Base-by-base conservation (phyloP, 441 rosid species). In the Populus hybrid region DNA sequence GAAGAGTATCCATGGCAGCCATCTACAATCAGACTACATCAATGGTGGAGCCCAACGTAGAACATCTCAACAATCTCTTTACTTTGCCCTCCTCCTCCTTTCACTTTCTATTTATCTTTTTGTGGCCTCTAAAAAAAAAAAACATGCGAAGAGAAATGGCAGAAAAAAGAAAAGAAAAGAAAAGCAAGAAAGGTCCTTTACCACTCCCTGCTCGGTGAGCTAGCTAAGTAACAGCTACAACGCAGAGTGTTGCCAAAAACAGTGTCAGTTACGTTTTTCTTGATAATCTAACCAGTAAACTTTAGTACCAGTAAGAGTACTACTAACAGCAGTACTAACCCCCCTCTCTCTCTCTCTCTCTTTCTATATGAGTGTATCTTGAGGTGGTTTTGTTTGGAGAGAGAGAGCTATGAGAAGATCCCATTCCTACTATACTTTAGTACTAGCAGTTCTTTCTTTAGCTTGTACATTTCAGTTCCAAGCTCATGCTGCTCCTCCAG, bases 401-500 rank as follows among this genome's bases (percentile, higher is more conserved):
- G 12, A 59, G 65, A 59, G 61, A 72, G 75, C 82, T 76, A 94
- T 91, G 93, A 85, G 86, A 75, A 81, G 84, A 82, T 86, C 93
- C 66, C 81, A 67, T 80, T 68, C 81, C 81, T 71, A 73, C 70
- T n/a, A 81, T 73, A 74, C 80, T 46, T 78, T 77, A 26, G 63
- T 53, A n/a, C 67, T 77, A 10, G 42, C 72, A n/a, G n/a, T n/a
- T n/a, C n/a, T 81, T 81, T 71, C 78, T 67, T 67, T 73, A 78
- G 81, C 78, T 79, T 76, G 11, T 80, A 46, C 84, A 77, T 73
- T 85, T 69, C 88, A 82, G 24, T 80, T 86, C 78, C 90, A 83
- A 84, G 93, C 90, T 68, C 86, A 88, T 78, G 94, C 98, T 84
- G 91, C 93, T 79, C 94, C 97, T 81, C 81, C 98, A 69, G 90